Evolutionary conservation across 2,329 filamentous ascomycete genomes (phyloP), one percentile per base, ranked within the genome.

Genomic region (Aspergillus spinulosporus): DNA sequence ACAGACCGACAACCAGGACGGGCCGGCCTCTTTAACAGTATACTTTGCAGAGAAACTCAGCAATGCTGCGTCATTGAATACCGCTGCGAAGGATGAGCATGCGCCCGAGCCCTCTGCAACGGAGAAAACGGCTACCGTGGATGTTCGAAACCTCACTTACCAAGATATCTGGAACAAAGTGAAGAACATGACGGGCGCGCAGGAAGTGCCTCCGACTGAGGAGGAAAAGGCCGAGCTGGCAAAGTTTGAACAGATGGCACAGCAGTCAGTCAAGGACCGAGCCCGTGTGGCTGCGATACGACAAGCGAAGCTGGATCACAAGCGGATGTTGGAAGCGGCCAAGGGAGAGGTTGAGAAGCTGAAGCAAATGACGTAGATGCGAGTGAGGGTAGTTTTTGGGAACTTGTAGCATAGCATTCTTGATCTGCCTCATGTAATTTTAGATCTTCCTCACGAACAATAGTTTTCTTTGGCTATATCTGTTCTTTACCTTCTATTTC

Each of bases 1-100:
- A 73, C 88, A 89, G 57, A 86, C 83, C 61, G 66, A 72, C 37
- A 76, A 87, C 44, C 80, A 85, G 63, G 72, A 69, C 21, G 69
- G 65, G 2, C 72, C 71, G 42, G 68, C 75, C 31, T 67, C 68
- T 37, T 63, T 78, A 62, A 74, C 74, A 51, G 69, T 77, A 59
- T 77, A 76, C 60, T 78, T 76, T 57, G 68, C 72, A 45, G 70
- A 70, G 57, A 55, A 65, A 26, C 56, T 69, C 44, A 66, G 64
- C 59, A 68, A 64, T 9, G 66, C 67, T 5, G 67, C 68, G 29
- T 58, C 66, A 40, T 49, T 69, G 60, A 61, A 64, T 53, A 54
- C 63, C 48, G 45, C 62, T 11, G 60, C 61, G 44, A 59, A 59
- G 12, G 73, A 74, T 63, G 66, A 63, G 56, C 64, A 70, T 63